These are phyloP conservation scores for Podaxis rugospora DNA, from an alignment of 768 basidiomycete genomes.

Conservation along the genomic window DNA sequence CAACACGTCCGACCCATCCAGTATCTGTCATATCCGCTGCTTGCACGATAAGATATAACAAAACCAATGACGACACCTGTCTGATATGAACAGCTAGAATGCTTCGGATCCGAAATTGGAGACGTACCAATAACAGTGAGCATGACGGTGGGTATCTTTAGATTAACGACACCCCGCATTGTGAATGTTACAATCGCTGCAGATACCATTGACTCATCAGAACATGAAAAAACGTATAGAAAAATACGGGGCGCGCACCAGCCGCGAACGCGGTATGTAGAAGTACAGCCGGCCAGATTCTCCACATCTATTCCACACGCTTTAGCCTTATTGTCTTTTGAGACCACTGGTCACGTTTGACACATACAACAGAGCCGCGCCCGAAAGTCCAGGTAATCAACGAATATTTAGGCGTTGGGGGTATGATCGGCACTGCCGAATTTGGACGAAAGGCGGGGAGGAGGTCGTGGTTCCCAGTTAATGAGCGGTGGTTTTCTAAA, in stretches of 20 bases:
- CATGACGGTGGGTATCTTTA: slow-evolving; percentile 52
- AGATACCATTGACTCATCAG: not conserved
- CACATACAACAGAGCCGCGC: slow-evolving; percentile 26
- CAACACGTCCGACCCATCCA: slow-evolving; percentile 54
- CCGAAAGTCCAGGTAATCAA: slow-evolving; percentile 31
- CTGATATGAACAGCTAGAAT: not conserved
- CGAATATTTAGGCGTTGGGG: slow-evolving; percentile 20
- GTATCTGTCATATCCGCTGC: slow-evolving; percentile 62
- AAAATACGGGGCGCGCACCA: slow-evolving; percentile 22
- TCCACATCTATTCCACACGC: slow-evolving; percentile 39
- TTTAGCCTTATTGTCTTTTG: not conserved
- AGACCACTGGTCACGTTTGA: not conserved
- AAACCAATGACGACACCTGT: slow-evolving; percentile 54
- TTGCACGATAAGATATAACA: slow-evolving; percentile 62
- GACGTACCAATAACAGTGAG: slow-evolving; percentile 53
- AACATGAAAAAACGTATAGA: not conserved
- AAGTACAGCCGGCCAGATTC: slow-evolving; percentile 66
- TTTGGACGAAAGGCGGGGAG: slow-evolving; percentile 24
- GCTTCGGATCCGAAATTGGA: not conserved
- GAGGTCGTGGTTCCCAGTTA: not conserved
- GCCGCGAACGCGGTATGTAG: slow-evolving; percentile 56
- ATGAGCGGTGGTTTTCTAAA: not conserved
- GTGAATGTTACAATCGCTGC: slow-evolving; percentile 42
- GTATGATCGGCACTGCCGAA: slow-evolving; percentile 5
- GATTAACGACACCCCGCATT: slow-evolving; percentile 30